phyloP scores from a whole-genome alignment of 2,329 filamentous ascomycete genomes.

The Thielaviopsis musarum region DNA sequence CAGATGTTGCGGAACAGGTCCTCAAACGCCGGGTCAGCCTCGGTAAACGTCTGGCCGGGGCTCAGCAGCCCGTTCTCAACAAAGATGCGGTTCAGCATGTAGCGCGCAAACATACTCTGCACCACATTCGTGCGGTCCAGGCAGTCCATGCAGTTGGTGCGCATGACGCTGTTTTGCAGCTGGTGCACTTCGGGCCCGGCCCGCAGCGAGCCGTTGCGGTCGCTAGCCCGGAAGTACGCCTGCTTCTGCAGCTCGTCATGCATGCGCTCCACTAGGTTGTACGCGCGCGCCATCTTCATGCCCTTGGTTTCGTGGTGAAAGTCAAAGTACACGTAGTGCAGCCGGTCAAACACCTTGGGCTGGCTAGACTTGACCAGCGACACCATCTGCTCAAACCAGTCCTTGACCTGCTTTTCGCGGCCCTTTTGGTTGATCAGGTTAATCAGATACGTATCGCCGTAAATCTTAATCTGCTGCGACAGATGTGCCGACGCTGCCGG shows the following conservation, averaged over 20 bases:
- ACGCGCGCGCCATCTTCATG: constrained; percentile 78
- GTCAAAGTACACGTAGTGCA: constrained; percentile 97
- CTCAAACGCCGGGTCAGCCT: constrained; percentile 68
- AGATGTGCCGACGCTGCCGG: constrained; percentile 76
- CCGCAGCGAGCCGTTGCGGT: constrained; percentile 54
- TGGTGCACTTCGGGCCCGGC: constrained; percentile 60
- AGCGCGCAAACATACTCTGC: constrained; percentile 88
- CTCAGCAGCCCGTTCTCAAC: constrained; percentile 65
- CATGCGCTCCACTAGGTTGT: constrained; percentile 70
- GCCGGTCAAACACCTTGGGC: constrained; percentile 51
- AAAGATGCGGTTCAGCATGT: constrained; percentile 76
- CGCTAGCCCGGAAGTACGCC: constrained; percentile 82
- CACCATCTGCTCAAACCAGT: constrained; percentile 84
- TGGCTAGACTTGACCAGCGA: constrained; percentile 60
- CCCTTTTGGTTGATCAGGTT: constrained; percentile 96
- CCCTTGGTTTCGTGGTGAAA: constrained; percentile 97
- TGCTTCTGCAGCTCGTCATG: constrained; percentile 59
- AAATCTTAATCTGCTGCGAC: constrained; percentile 78
- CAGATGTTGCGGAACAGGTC: constrained; percentile 89
- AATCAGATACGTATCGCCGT: constrained; percentile 93
- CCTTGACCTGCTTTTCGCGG: constrained; percentile 74
- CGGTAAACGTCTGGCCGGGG: constrained; percentile 57
- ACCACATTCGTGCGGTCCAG: constrained; percentile 95
- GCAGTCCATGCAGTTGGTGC: constrained; percentile 99
- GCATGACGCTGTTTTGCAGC: constrained; percentile 75